Conservation (phyloP, 306 rosid species). For the Cucumis hystrix region DNA sequence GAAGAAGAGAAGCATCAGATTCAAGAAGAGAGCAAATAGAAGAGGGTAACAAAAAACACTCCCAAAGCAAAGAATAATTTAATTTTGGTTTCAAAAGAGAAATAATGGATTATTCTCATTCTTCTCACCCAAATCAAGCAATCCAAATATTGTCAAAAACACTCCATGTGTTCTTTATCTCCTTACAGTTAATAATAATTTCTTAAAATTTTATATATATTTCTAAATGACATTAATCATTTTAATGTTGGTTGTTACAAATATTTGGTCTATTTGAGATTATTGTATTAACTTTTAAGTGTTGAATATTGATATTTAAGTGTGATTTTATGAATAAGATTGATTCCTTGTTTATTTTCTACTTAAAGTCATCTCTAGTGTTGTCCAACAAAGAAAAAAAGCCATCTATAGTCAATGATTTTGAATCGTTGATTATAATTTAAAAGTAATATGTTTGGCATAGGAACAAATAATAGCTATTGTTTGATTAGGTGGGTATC, state of each 20-base stretch:
- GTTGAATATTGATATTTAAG: neutral
- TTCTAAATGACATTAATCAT: too few relatives aligned
- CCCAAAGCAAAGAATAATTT: neutral
- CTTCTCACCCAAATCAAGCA: neutral
- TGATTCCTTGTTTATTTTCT: neutral
- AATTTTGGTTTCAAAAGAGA: neutral
- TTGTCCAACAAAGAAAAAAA: neutral
- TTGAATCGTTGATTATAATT: neutral
- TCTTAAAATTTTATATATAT: too few relatives aligned
- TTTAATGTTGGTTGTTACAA: too few relatives aligned
- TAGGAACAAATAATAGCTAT: too few relatives aligned
- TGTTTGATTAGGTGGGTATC: too few relatives aligned
- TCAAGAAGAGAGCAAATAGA: neutral
- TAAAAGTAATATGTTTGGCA: too few relatives aligned
- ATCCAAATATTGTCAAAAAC: neutral
- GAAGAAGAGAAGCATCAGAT: slow-evolving; percentile 1
- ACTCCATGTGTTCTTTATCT: too few relatives aligned
- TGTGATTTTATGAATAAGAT: neutral
- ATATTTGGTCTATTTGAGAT: too few relatives aligned
- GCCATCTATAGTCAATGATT: neutral
- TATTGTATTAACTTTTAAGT: neutral
- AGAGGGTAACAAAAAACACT: neutral
- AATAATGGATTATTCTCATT: neutral
- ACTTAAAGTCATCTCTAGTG: too few relatives aligned
- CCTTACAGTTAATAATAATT: too few relatives aligned